These are phyloP conservation scores for Podospora sp. DNA, from an alignment of 495 filamentous ascomycete species.

Conservation along the genomic window DNA sequence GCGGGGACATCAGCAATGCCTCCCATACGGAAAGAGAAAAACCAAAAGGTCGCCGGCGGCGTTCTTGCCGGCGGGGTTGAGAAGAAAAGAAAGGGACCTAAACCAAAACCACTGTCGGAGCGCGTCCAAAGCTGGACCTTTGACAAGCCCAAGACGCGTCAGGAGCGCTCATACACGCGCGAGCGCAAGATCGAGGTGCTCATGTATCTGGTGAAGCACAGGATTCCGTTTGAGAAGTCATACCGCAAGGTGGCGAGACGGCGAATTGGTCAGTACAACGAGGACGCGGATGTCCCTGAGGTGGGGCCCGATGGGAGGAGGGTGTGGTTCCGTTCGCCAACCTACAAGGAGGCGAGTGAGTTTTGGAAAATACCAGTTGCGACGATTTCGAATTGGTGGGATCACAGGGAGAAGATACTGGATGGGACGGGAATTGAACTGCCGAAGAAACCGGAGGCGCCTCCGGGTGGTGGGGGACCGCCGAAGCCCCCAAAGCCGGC, in stretches of 20 bases:
- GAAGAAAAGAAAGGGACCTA: slow-evolving; percentile 26
- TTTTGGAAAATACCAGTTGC: slow-evolving; percentile 33
- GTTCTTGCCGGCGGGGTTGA: background rate
- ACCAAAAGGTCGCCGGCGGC: too few relatives aligned
- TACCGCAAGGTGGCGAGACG: slow-evolving; percentile 20
- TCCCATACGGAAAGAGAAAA: background rate
- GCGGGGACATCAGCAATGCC: background rate
- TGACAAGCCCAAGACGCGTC: slow-evolving; percentile 28
- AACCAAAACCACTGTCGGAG: slow-evolving; percentile 29
- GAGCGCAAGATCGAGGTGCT: slow-evolving; percentile 38
- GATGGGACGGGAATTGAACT: slow-evolving; percentile 32
- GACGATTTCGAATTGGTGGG: slow-evolving; percentile 37
- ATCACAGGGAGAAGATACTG: slow-evolving; percentile 31
- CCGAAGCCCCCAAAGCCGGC: background rate
- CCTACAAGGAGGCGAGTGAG: slow-evolving; percentile 30
- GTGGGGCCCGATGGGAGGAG: slow-evolving; percentile 18
- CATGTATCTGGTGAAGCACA: slow-evolving; percentile 32
- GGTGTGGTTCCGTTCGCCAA: slow-evolving; percentile 32
- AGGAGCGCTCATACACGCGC: slow-evolving; percentile 29
- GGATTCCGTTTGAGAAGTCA: slow-evolving; percentile 21
- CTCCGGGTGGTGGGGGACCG: background rate
- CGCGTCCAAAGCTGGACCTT: slow-evolving; percentile 16
- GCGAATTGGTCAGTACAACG: slow-evolving; percentile 29
- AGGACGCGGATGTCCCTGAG: slow-evolving; percentile 10
- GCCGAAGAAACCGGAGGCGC: background rate